Base-by-base conservation (phyloP, 2,329 filamentous ascomycete species). In the Neofusicoccum laricinum region DNA sequence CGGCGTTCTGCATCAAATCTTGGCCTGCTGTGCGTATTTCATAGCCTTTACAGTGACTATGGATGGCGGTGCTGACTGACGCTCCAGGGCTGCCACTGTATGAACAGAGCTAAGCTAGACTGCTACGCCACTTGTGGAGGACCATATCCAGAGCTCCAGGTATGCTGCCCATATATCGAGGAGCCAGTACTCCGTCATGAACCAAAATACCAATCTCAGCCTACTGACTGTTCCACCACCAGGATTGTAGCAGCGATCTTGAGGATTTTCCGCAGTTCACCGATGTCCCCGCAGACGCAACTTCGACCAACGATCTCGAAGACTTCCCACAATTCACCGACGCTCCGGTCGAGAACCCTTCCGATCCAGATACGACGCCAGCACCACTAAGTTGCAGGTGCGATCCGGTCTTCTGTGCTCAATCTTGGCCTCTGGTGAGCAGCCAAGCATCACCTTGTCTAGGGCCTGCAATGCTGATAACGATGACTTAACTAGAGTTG, bases 71-170 rank as follows among this genome's bases (percentile, higher is more conserved):
- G 49, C 49, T 51, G 19, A 46, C 49, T 14, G n/a, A 2, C 25
- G 10, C 5, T 21, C 3, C 8, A 57, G 51, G 36, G 51, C 2
- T 57, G 51, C 15, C 51, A 15, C 19, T 57, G 51, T 43, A 19
- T 30, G 12, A 51, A 62, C 36, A 40, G 32, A 12, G 59, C 46
- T 14, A 34, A 17, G 11, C 36, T 62, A 3, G 59, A 62, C 14
- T 62, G 59, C 46, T 50, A 50, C 19, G 45, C 41, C 12, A 62
- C 19, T 21, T 62, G 59, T 19, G 59, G 59, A 1, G 59, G 59
- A 0, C 6, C 45, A 4, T 49, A 62, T 21, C 59, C 59, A 30
- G 17, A 21, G 19, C 48, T 50, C 4, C 45, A 51, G 34, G 59
- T 62, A 62, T 17, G 32, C 51, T 32, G 3, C 40, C 17, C 2